These are phyloP conservation scores for Nadsonia starkeyi-henricii DNA, from an alignment of 1,139 yeast species.

Conservation along the genomic window DNA sequence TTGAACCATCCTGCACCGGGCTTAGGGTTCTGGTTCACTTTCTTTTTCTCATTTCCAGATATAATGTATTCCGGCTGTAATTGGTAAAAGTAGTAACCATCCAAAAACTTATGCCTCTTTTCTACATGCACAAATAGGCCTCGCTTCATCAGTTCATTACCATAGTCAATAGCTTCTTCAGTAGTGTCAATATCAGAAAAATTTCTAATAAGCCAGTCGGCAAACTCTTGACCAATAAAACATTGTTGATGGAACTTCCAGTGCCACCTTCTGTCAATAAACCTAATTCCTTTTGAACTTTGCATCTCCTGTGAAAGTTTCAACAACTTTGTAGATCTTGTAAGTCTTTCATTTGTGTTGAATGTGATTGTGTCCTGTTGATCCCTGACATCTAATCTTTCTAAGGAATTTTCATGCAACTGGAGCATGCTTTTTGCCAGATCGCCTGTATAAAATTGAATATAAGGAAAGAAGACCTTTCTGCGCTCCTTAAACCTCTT, in stretches of 20 bases:
- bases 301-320: constrained; percentile 57
- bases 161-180: constrained; percentile 72
- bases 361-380: constrained; percentile 23
- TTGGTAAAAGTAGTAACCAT: constrained; percentile 86
- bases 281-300: constrained; percentile 38
- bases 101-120: constrained; percentile 66
- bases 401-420: constrained; percentile 18
- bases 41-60: constrained; percentile 4
- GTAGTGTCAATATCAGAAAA: constrained; percentile 67
- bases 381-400: constrained; percentile 13
- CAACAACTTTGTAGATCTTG: constrained; percentile 28
- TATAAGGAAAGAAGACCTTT: constrained; percentile 41
- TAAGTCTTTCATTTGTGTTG: constrained; percentile 25
- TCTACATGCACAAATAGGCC: constrained; percentile 73
- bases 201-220: constrained; percentile 67
- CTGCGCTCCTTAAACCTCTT: constrained; percentile 17
- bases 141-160: constrained; percentile 57
- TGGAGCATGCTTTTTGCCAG: constrained; percentile 54
- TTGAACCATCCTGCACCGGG: constrained; percentile 4
- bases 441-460: constrained; percentile 78
- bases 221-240: constrained; percentile 76
- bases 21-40: neutral
- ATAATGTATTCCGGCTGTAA: constrained; percentile 41
- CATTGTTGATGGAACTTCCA: constrained; percentile 65
- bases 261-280: constrained; percentile 85